Evolutionary conservation across 2,329 filamentous ascomycete genomes (phyloP), one percentile per base, ranked within the genome.

Genomic region (Ophiosphaerella narmari): DNA sequence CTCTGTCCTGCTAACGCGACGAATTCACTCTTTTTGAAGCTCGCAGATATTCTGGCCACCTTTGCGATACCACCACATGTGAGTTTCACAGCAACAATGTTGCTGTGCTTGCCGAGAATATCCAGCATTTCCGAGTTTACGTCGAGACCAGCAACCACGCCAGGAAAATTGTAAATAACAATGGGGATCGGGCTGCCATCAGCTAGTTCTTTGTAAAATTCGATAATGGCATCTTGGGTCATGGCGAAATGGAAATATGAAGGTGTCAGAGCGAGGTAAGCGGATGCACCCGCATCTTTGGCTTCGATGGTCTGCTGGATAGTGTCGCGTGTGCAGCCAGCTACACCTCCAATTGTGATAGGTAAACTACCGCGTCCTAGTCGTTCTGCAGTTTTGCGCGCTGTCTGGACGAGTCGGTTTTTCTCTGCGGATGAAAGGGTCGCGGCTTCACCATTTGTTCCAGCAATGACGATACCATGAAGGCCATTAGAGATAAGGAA

Each of bases 401-500:
- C 69, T 6, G 55, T 69, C 21, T 70, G 67, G 5, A 77, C 71
- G 9, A 79, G 66, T 18, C 72, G 57, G 5, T 59, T 59, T 53
- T 77, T 78, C 52, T 79, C 77, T 2, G 63, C 48, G 2, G 70
- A 59, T 3, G 66, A 71, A 8, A 78, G 66, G 4, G 75, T 70
- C 16, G 73, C 74, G 5, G 75, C 75, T 67, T 78, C 77, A 18
- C 77, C 77, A 45, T 77, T 79, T 7, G 77, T 76, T 37, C 77
- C 76, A 23, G 73, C 74, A 21, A 77, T 69, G 14, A 78, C 76
- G 23, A 72, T 72, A 7, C 81, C 80, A 42, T 84, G 78, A 5
- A 84, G 67, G 1, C 80, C 80, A 37, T 78, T 82, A 9, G 66
- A 70, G 45, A 83, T 73, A n/a, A 84, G 66, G 57, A 82, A 83